These are phyloP conservation scores for Quercus wislizeni DNA, from an alignment of 306 rosid genomes.

Conservation along the genomic window DNA sequence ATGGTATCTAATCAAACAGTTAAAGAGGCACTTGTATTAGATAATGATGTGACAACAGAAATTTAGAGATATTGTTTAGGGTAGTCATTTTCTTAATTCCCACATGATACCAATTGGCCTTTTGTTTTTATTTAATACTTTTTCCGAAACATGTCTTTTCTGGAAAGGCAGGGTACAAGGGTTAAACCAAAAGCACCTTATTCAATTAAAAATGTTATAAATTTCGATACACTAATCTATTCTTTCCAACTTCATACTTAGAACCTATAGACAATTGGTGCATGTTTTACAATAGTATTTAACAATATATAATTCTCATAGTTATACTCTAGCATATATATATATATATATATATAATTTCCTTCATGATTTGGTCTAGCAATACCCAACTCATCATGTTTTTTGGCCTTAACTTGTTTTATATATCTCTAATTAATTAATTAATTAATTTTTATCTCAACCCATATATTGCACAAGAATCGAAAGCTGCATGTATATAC, in stretches of 20 bases:
- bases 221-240: neutral
- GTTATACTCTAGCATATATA: too few relatives aligned
- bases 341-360: too few relatives aligned
- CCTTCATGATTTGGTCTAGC: too few relatives aligned
- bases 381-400: too few relatives aligned
- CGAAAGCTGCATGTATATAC: too few relatives aligned
- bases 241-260: neutral
- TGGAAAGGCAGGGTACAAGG: neutral
- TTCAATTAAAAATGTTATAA: neutral
- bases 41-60: neutral
- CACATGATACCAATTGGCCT: neutral
- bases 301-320: too few relatives aligned
- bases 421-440: neutral
- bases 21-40: neutral
- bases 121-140: neutral
- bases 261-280: neutral
- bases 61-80: neutral
- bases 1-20: constrained; percentile 16
- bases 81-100: neutral
- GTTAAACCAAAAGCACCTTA: neutral
- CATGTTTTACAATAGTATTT: too few relatives aligned
- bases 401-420: too few relatives aligned
- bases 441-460: neutral
- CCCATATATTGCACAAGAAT: neutral
- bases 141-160: neutral